Evolutionary conservation across 768 basidiomycete species (phyloP).

Genomic region (Mycena indigotica): DNA sequence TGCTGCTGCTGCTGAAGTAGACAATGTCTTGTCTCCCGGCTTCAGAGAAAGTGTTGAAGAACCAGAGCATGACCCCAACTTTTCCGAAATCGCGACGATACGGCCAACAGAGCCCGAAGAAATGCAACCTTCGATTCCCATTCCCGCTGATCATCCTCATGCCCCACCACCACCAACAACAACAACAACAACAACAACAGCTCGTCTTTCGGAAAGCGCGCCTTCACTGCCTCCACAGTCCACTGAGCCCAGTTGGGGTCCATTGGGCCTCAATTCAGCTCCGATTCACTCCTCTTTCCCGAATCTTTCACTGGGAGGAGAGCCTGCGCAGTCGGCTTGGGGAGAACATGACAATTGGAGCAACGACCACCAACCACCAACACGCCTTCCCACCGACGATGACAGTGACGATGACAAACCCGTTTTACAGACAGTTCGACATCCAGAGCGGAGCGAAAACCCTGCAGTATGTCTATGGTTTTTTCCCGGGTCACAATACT

Average conservation of each 20-base stretch:
- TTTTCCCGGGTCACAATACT: no score
- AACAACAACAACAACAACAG: slow-evolving; percentile 33
- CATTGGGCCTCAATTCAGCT: slow-evolving; percentile 6
- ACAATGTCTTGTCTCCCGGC: slow-evolving; percentile 42
- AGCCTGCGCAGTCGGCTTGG: slow-evolving; percentile 51
- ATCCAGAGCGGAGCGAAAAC: slow-evolving; percentile 12
- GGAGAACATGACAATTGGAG: slow-evolving; percentile 45
- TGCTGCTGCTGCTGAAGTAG: slow-evolving; percentile 33
- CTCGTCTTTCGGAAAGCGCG: slow-evolving; percentile 25
- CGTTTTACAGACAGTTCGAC: slow-evolving; percentile 50
- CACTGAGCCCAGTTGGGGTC: slow-evolving; percentile 11
- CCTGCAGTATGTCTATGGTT: slow-evolving; percentile 16
- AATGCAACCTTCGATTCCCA: slow-evolving; percentile 26
- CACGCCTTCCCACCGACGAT: slow-evolving; percentile 42
- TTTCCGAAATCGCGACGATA: slow-evolving; percentile 48
- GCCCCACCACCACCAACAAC: slow-evolving; percentile 26
- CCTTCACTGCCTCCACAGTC: slow-evolving; percentile 10
- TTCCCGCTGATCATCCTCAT: slow-evolving; percentile 11
- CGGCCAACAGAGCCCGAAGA: slow-evolving; percentile 40
- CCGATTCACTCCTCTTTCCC: slow-evolving; percentile 24
- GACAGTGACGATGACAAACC: slow-evolving; percentile 73
- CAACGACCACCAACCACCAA: slow-evolving; percentile 30
- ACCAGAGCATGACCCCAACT: slow-evolving; percentile 28
- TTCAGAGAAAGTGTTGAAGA: slow-evolving; percentile 51
- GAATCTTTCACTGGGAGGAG: slow-evolving; percentile 49